A percentile compares a stretch with the other conserved stretches of the same genome.
phyloP scores from a whole-genome alignment of 192 early-diverging fungal species.

The Rhizophlyctis rosea region DNA sequence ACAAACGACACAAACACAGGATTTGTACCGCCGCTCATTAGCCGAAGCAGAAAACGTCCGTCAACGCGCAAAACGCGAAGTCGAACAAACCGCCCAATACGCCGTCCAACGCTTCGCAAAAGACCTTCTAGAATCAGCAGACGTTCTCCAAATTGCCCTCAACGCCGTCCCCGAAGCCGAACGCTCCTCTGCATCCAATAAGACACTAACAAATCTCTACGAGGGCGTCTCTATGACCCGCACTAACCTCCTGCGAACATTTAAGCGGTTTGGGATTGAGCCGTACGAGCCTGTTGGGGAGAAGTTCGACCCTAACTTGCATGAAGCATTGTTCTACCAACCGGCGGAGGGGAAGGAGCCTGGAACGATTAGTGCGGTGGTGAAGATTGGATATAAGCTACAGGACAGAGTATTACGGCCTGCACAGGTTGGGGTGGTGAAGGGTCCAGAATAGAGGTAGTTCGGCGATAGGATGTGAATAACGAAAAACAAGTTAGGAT shows the following conservation, averaged over 20 bases:
- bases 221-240: slow-evolving; percentile 88
- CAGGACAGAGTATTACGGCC: slow-evolving; percentile 90
- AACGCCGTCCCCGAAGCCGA: slow-evolving; percentile 77
- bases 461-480: too few relatives aligned
- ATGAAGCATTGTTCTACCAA: slow-evolving; percentile 94
- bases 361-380: slow-evolving; percentile 82
- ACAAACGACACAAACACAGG: slow-evolving; percentile 45
- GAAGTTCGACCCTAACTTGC: slow-evolving; percentile 89
- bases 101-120: slow-evolving; percentile 99
- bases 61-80: slow-evolving; percentile 80
- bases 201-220: slow-evolving; percentile 74
- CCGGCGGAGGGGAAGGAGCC: slow-evolving; percentile 84
- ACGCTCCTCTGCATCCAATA: slow-evolving; percentile 44
- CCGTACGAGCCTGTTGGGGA: slow-evolving; percentile 77
- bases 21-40: slow-evolving; percentile 84
- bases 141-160: slow-evolving; percentile 87
- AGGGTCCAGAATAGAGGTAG: slow-evolving; percentile 18
- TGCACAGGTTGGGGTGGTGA: slow-evolving; percentile 93
- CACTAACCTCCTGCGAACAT: slow-evolving; percentile 76
- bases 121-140: slow-evolving; percentile 88
- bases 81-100: slow-evolving; percentile 74
- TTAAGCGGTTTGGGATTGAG: slow-evolving; percentile 87
- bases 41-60: slow-evolving; percentile 98
- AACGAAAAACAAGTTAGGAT: too few relatives aligned
- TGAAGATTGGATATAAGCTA: slow-evolving; percentile 91